Percentiles rank a stretch among this genome's conserved stretches.
These are phyloP conservation scores for Colletotrichum sp. DNA, from an alignment of 2,329 filamentous ascomycete species.

Conservation along the genomic window DNA sequence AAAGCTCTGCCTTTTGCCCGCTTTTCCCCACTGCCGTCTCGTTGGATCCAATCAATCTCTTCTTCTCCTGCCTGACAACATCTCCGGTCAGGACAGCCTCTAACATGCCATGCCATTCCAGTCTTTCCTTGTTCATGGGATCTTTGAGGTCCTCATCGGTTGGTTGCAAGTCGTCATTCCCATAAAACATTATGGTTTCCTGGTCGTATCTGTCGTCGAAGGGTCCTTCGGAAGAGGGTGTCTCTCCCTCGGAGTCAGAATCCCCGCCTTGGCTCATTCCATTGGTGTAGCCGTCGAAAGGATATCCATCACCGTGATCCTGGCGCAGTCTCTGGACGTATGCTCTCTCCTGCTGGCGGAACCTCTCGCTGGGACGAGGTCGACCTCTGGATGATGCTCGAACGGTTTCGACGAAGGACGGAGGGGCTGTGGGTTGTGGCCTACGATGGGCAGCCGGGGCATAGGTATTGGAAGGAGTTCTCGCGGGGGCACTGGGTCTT, in stretches of 20 bases:
- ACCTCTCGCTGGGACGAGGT: constrained; percentile 52
- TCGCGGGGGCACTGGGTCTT: constrained; percentile 70
- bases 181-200: constrained; percentile 91
- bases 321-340: constrained; percentile 93
- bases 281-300: constrained; percentile 67
- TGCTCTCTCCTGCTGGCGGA: constrained; percentile 85
- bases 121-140: constrained; percentile 82
- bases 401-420: constrained; percentile 48
- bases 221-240: constrained; percentile 81
- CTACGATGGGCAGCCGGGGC: constrained; percentile 69
- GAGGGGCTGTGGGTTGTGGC: constrained; percentile 41
- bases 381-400: constrained; percentile 60
- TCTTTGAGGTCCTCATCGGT: constrained; percentile 90
- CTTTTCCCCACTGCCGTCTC: constrained; percentile 63
- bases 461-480: constrained; percentile 82
- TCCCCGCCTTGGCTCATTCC: constrained; percentile 57
- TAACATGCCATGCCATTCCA: constrained; percentile 99
- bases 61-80: constrained; percentile 98
- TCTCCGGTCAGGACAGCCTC: constrained; percentile 95
- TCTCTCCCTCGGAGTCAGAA: constrained; percentile 90
- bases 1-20: constrained; percentile 80
- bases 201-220: constrained; percentile 90
- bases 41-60: constrained; percentile 82
- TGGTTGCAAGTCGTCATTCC: constrained; percentile 86
- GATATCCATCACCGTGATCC: constrained; percentile 57